phyloP scores from a whole-genome alignment of 2,329 filamentous ascomycete genomes.

The Ascosphaera acerosa region DNA sequence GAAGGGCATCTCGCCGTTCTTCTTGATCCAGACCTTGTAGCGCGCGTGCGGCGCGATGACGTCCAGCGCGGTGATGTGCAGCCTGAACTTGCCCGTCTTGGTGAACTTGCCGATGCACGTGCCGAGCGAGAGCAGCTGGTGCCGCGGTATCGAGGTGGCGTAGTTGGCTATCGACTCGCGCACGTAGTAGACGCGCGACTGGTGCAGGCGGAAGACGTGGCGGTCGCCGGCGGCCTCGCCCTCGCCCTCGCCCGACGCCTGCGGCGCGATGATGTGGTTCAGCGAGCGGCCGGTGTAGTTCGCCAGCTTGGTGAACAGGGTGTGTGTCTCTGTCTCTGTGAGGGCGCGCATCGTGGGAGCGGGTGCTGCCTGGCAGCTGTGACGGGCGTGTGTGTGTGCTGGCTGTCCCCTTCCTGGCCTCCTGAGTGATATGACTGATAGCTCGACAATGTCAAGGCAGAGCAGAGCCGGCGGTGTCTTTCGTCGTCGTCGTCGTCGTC shows the following conservation, averaged over 20 bases:
- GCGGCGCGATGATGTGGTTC: constrained; percentile 56
- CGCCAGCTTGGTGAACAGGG: constrained; percentile 76
- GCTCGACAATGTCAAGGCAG: too few species aligned
- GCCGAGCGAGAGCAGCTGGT: constrained; percentile 64
- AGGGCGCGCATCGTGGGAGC: constrained; percentile 44
- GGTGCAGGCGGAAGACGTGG: constrained; percentile 65
- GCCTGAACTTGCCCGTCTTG: constrained; percentile 82
- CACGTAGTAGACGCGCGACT: constrained; percentile 75
- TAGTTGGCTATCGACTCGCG: constrained; percentile 74
- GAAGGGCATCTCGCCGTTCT: constrained; percentile 93
- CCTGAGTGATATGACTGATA: too few species aligned
- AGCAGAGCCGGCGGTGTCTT: too few species aligned
- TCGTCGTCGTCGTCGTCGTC: too few species aligned
- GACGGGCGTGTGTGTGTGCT: neutral
- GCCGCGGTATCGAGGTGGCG: constrained; percentile 59
- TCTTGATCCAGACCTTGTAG: constrained; percentile 93
- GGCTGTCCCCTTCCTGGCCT: too few species aligned
- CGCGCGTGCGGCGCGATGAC: constrained; percentile 75
- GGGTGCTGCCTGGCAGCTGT: neutral
- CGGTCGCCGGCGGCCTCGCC: constrained; percentile 45
- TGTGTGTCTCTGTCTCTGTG: constrained; percentile 38
- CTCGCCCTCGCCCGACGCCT: constrained; percentile 38
- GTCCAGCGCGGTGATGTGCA: constrained; percentile 72
- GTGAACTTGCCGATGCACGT: constrained; percentile 81
- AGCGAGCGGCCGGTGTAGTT: constrained; percentile 76